phyloP scores from a whole-genome alignment of 345 rosid genomes.

The Euphorbia pulcherrima region DNA sequence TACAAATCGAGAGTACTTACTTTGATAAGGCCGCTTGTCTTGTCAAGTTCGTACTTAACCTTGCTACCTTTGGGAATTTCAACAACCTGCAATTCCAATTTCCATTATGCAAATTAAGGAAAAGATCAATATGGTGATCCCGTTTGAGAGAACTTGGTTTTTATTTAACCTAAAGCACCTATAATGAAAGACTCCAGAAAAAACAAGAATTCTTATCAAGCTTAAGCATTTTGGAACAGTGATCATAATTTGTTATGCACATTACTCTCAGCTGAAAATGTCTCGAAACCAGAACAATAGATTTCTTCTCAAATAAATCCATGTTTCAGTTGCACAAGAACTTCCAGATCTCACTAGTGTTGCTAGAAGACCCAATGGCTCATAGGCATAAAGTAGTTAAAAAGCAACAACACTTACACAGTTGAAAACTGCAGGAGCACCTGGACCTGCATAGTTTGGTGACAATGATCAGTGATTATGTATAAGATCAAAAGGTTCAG shows the following conservation, averaged over 20 bases:
- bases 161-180: neutral
- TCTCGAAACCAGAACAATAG: neutral
- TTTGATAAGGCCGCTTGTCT: constrained; percentile 80
- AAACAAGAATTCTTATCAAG: neutral
- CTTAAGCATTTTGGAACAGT: neutral
- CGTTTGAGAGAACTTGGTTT: neutral
- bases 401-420: constrained; percentile 51
- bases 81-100: constrained; percentile 53
- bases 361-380: neutral
- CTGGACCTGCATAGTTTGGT: constrained; percentile 60
- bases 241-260: neutral
- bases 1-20: constrained; percentile 47
- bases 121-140: neutral
- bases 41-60: constrained; percentile 98
- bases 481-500: neutral
- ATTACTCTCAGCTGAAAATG: neutral
- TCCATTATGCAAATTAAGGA: neutral
- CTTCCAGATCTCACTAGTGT: neutral
- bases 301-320: neutral
- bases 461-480: neutral
- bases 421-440: constrained; percentile 82
- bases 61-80: constrained; percentile 95
- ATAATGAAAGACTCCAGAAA: neutral
- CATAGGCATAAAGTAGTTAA: neutral
- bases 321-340: neutral